phyloP scores from a whole-genome alignment of 768 basidiomycete species.

The Cystoderma amianthinum region DNA sequence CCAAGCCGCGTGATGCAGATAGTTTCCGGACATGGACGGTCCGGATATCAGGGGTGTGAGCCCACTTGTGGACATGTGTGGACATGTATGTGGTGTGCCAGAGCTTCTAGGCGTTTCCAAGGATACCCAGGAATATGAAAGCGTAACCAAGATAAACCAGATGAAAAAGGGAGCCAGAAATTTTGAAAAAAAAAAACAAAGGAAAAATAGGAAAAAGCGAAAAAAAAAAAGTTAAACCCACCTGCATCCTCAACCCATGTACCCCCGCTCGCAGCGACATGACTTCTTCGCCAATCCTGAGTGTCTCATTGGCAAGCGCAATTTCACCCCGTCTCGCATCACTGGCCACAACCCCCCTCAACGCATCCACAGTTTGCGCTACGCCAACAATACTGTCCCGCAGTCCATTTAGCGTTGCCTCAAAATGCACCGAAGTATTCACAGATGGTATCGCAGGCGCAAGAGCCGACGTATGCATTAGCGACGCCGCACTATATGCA shows the following conservation, averaged over 20 bases:
- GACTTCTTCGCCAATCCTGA: constrained; percentile 69
- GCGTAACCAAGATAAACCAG: too few relatives aligned
- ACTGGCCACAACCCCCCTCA: constrained; percentile 22
- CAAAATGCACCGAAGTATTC: constrained; percentile 53
- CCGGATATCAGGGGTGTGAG: too few relatives aligned
- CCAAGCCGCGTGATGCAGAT: too few relatives aligned
- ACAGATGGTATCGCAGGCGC: constrained; percentile 33
- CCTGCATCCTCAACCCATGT: constrained; percentile 78
- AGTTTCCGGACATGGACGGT: too few relatives aligned
- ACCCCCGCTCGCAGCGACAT: constrained; percentile 60
- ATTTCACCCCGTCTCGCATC: constrained; percentile 50
- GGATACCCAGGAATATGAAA: too few relatives aligned
- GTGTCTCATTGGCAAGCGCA: constrained; percentile 61
- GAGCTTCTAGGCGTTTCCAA: too few relatives aligned
- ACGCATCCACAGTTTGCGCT: constrained; percentile 38
- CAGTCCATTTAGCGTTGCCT: constrained; percentile 52
- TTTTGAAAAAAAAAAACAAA: not conserved
- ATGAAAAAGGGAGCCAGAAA: too few relatives aligned
- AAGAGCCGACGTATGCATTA: constrained; percentile 8
- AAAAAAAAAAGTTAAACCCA: constrained; percentile 13
- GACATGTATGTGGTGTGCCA: too few relatives aligned
- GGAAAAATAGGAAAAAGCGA: too few relatives aligned
- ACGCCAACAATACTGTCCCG: constrained; percentile 58
- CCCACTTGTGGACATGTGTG: too few relatives aligned
- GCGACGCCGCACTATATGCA: constrained; percentile 1